Percentiles rank a stretch among this genome's conserved stretches.
Evolutionary conservation across 352 stramenopile species (phyloP).

Genomic region (Phytophthora vignae): DNA sequence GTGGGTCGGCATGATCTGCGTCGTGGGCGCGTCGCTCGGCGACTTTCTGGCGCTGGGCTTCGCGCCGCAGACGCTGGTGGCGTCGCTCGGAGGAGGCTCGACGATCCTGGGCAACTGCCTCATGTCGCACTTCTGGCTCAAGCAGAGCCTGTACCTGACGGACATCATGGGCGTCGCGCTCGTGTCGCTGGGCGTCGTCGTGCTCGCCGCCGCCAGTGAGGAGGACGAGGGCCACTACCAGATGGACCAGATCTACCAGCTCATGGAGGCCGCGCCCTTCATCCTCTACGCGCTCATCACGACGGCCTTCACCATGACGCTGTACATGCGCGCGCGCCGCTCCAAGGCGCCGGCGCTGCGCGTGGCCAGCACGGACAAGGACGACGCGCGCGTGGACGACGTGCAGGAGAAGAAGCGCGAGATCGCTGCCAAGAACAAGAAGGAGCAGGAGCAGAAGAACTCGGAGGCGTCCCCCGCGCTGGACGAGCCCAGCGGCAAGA

Average conservation of each 20-base stretch:
- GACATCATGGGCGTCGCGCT: slow-evolving; percentile 80
- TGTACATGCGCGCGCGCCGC: slow-evolving; percentile 82
- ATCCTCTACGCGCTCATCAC: slow-evolving; percentile 86
- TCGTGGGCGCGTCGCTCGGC: slow-evolving; percentile 81
- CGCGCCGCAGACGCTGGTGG: slow-evolving; percentile 86
- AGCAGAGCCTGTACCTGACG: slow-evolving; percentile 87
- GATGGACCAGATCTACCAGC: slow-evolving; percentile 87
- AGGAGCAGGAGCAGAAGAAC: slow-evolving; percentile 34
- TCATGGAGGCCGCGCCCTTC: slow-evolving; percentile 84
- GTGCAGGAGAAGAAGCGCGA: slow-evolving; percentile 67
- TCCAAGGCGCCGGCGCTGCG: slow-evolving; percentile 83
- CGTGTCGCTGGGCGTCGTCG: slow-evolving; percentile 82
- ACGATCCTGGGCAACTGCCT: slow-evolving; percentile 88
- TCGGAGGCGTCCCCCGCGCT: slow-evolving; percentile 38
- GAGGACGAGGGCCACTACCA: slow-evolving; percentile 82
- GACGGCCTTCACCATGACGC: slow-evolving; percentile 83
- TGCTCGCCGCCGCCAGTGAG: slow-evolving; percentile 76
- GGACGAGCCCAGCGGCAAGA: slow-evolving; percentile 29
- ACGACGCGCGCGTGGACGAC: slow-evolving; percentile 55
- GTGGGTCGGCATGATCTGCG: slow-evolving; percentile 90
- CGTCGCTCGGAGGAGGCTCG: slow-evolving; percentile 80
- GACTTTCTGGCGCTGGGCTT: slow-evolving; percentile 91
- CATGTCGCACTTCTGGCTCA: slow-evolving; percentile 89
- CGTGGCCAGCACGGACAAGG: slow-evolving; percentile 65
- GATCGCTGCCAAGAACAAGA: slow-evolving; percentile 39